Percentiles rank a stretch among this genome's conserved stretches.
Conservation (phyloP, 345 rosid species). For the Balakata baccata region DNA sequence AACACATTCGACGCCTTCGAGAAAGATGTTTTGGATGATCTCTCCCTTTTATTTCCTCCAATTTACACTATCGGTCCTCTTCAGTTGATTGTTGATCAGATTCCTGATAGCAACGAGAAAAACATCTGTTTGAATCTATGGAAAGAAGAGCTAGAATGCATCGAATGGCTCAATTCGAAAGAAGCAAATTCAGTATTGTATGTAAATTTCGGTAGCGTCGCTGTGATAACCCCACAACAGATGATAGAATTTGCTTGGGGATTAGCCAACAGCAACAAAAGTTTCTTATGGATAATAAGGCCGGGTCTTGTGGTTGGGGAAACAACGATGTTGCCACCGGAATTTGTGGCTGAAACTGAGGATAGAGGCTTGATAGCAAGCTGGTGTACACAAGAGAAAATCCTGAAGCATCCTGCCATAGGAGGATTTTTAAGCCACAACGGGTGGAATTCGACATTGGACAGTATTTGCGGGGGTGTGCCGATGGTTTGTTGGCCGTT, state of each 20-base stretch:
- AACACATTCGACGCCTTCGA: slow-evolving; percentile 8
- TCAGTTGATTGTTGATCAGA: not conserved
- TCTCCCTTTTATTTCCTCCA: slow-evolving; percentile 7
- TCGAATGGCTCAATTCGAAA: slow-evolving; percentile 8
- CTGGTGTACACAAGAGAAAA: slow-evolving; percentile 12
- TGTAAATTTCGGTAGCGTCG: slow-evolving; percentile 11
- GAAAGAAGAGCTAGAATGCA: not conserved
- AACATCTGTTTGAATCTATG: not conserved
- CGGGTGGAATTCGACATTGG: slow-evolving; percentile 16
- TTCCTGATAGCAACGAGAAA: not conserved
- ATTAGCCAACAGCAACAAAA: slow-evolving; percentile 1
- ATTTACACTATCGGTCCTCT: slow-evolving; percentile 13
- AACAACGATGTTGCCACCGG: not conserved
- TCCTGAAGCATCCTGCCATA: slow-evolving; percentile 6
- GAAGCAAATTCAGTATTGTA: slow-evolving; percentile 7
- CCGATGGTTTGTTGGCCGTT: slow-evolving; percentile 5
- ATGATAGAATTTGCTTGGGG: slow-evolving; percentile 12
- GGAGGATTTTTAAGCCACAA: slow-evolving; percentile 9
- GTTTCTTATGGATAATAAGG: slow-evolving; percentile 10
- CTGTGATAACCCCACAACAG: not conserved
- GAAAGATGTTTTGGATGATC: not conserved
- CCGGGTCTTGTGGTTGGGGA: slow-evolving; percentile 6
- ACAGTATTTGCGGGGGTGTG: not conserved
- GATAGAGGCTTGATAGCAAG: not conserved
- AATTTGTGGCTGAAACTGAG: not conserved